phyloP scores from a whole-genome alignment of 2,329 filamentous ascomycete species.

The Colletotrichum liaoningense region DNA sequence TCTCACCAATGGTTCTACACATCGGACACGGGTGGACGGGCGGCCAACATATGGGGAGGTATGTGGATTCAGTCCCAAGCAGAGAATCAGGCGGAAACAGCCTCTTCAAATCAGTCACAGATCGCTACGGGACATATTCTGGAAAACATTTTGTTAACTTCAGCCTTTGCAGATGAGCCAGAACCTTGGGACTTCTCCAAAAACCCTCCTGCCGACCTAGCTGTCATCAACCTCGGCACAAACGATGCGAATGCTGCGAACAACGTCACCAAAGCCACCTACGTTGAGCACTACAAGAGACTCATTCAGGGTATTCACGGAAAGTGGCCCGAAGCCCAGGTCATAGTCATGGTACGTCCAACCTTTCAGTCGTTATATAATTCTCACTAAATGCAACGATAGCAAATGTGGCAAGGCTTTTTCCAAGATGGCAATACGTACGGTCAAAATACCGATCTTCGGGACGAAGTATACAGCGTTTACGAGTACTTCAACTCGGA shows the following conservation, averaged over 20 bases:
- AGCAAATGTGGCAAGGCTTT: constrained; percentile 68
- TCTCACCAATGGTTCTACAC: constrained; percentile 69
- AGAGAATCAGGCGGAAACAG: not conserved
- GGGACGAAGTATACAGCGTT: constrained; percentile 61
- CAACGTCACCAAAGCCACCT: constrained; percentile 51
- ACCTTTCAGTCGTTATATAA: not conserved
- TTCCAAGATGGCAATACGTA: constrained; percentile 61
- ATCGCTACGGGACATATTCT: not conserved
- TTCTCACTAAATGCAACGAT: constrained; percentile 9
- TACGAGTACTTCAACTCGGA: constrained; percentile 64
- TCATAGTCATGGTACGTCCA: constrained; percentile 55
- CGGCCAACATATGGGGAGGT: constrained; percentile 55
- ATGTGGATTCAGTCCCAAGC: constrained; percentile 39
- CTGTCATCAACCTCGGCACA: constrained; percentile 59
- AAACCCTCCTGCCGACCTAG: constrained; percentile 55
- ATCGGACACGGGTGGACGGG: constrained; percentile 63
- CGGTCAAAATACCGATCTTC: constrained; percentile 57
- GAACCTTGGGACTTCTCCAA: constrained; percentile 58
- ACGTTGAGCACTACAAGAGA: constrained; percentile 54
- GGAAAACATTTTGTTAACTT: constrained; percentile 2
- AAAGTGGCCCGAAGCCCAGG: constrained; percentile 57
- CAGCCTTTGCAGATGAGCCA: constrained; percentile 47
- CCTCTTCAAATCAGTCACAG: constrained; percentile 8
- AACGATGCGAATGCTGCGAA: constrained; percentile 58
- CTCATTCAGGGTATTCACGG: constrained; percentile 59